Base-by-base conservation (phyloP, 352 stramenopile genomes). In the Globisporangium canariense region DNA sequence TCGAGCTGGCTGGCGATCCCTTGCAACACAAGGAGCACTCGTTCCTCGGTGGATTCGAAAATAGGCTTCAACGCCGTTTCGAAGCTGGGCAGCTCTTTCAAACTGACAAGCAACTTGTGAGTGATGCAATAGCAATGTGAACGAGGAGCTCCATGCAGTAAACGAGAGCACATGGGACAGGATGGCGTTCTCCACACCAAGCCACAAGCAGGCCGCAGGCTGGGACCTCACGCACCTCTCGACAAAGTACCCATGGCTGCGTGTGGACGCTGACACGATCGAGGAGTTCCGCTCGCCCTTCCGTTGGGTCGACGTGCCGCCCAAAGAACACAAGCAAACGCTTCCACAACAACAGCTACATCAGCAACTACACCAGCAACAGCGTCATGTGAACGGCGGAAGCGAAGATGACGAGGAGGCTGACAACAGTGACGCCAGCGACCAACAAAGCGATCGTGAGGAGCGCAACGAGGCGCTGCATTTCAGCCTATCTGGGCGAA, bases 181-280 rank as follows among this genome's bases (percentile, higher is more conserved):
- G 52, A 58, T 58, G 52, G 52, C 52, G 4, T 58, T 58, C 52
- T 45, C 52, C 8, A 14, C 16, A 36, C 32, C 7, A 16, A 16
- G 41, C 25, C 14, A 16, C 6, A 56, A 56, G 50, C 36, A 22
- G 43, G 43, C 38, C 38, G 38, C 40, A 46, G 40, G 18, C 14
- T 90, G 79, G 81, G 83, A 93, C 38, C 64, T 88, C 57, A 79
- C 69, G 28, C 72, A 88, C 25, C 52, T 93, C 18, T 68, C 69
- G 13, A 50, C 70, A 55, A 93, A 93, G 70, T 93, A 93, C 67
- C 84, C 84, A 32, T 93, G 84, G 84, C 74, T 93, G 51, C 82
- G 78, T 53, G 76, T 90, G 25, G 83, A 91, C 38, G 68, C 70
- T 14, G 65, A 81, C 66, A 81, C 84, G 18, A 67, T 93, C 30